Evolutionary conservation across 176 grass and related monocot genomes (phyloP).

Genomic region (Lolium multiflorum): DNA sequence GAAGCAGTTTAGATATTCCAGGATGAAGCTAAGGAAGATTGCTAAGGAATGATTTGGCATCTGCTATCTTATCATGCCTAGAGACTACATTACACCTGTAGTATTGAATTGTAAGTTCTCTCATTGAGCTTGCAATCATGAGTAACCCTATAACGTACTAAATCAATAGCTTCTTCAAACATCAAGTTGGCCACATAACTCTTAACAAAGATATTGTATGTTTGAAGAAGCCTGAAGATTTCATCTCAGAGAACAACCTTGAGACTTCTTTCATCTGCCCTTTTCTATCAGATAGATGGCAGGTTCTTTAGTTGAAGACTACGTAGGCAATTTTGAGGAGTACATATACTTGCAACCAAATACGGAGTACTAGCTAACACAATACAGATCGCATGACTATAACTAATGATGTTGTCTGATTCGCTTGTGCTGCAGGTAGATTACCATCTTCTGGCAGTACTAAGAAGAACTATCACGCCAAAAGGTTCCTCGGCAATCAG

Average conservation of each 20-base stretch:
- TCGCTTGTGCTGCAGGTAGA: no score
- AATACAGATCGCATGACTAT: no score
- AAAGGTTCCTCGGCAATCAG: no score
- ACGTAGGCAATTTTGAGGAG: no score
- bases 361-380: no score
- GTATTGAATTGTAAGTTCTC: conserved; percentile 79
- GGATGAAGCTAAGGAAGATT: conserved; percentile 69
- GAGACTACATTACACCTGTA: conserved; percentile 55
- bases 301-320: no score
- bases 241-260: conserved; percentile 83
- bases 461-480: no score
- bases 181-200: conserved; percentile 79
- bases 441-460: no score
- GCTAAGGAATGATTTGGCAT: conserved; percentile 65
- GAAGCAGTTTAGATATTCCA: conserved; percentile 55
- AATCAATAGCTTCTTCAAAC: conserved; percentile 84
- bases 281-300: conserved; percentile 37
- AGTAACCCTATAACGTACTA: conserved; percentile 70
- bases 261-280: conserved; percentile 79
- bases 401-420: no score
- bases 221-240: conserved; percentile 67
- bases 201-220: conserved; percentile 92
- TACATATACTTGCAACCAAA: no score
- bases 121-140: conserved; percentile 79
- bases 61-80: conserved; percentile 57